Evolutionary conservation across 176 grass and related monocot genomes (phyloP), one percentile per base, ranked within the genome.

Genomic region (Cenchrus americanus): DNA sequence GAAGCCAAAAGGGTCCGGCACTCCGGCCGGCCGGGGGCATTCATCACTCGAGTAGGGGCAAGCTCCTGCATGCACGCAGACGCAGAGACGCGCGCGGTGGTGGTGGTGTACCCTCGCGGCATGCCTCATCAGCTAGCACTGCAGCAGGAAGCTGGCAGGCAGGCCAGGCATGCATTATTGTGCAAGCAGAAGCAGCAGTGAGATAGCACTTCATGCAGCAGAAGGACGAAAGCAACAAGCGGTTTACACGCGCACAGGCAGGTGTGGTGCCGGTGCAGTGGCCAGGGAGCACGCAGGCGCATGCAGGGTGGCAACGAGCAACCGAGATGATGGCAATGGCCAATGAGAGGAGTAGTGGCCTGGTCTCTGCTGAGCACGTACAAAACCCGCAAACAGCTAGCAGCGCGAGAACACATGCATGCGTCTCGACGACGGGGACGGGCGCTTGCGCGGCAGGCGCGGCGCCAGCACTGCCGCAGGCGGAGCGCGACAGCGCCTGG

Each of bases 41-140:
- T 89, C 79, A 86, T 85, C 71, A 86, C 77, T 86, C 60, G 69
- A 90, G 79, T 82, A 73, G 83, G 82, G 72, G 58, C 72, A 77
- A 50, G 72, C 69, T 46, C 43, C 27, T 27, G 41, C 30, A 78
- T 69, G 81, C 42, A 52, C 46, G 64, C 50, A 58, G 70, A 41
- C 57, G 64, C 27, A 30, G 41, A 66, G 70, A 40, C 49, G 77
- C 21, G 62, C 49, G 77, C 21, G 62, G 51, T 59, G 59, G 47
- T 40, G 37, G 54, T 74, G 66, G 57, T 62, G 44, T 65, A 50
- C 66, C 15, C 76, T 64, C 30, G 30, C 66, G 41, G 41, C 73
- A 77, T 47, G 68, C 67, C 32, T 68, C 34, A 18, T 68, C 34
- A 18, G 21, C 21, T 0, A 13, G 60, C 60, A 61, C 34, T 24